phyloP scores from a whole-genome alignment of 306 rosid genomes.

The Astragalus membranaceus region DNA sequence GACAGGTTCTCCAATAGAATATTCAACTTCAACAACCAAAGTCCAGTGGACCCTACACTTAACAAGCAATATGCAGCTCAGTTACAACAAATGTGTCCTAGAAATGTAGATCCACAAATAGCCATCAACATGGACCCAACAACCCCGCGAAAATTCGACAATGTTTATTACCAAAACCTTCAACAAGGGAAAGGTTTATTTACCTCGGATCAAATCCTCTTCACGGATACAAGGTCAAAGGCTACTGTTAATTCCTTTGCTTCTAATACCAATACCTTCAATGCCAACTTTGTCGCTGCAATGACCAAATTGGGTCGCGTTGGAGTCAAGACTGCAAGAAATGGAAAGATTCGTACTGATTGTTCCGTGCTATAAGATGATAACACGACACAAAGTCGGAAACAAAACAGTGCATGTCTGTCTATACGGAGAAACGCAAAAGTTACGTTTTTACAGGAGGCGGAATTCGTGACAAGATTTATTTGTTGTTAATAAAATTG shows the following conservation, averaged over 20 bases:
- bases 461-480: too few relatives aligned
- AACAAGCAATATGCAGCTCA: constrained; percentile 30
- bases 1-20: constrained; percentile 39
- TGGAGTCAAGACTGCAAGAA: constrained; percentile 50
- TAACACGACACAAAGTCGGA: background rate
- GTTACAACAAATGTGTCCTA: constrained; percentile 51
- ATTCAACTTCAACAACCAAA: constrained; percentile 30
- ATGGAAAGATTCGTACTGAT: constrained; percentile 59
- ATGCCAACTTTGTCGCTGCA: constrained; percentile 42
- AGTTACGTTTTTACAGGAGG: too few relatives aligned
- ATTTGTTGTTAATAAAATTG: constrained; percentile 18
- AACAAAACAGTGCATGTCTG: background rate
- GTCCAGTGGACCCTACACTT: constrained; percentile 44
- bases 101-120: constrained; percentile 44
- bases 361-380: constrained; percentile 40
- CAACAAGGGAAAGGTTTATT: constrained; percentile 53
- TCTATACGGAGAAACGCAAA: too few relatives aligned
- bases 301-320: constrained; percentile 68
- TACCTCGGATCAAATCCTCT: constrained; percentile 63
- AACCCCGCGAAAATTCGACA: constrained; percentile 57
- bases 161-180: constrained; percentile 54
- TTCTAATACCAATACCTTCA: constrained; percentile 12
- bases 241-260: constrained; percentile 47
- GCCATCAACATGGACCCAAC: constrained; percentile 86
- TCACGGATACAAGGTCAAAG: constrained; percentile 42